Evolutionary conservation across 1,284 basidiomycete genomes (phyloP).

Genomic region (Lentinula novae-zelandiae): DNA sequence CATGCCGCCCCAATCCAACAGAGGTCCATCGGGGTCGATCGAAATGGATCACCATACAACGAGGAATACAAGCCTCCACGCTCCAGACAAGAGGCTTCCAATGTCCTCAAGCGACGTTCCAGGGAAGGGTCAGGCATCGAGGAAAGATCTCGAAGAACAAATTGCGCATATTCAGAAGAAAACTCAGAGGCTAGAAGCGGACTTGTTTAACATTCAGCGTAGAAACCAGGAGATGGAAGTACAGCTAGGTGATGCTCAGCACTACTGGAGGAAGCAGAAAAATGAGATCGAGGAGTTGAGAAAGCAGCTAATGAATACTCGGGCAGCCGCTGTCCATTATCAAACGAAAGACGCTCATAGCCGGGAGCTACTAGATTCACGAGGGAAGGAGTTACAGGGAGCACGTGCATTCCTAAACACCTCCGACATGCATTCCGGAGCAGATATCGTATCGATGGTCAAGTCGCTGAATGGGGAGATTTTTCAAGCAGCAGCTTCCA

Average conservation of each 20-base stretch:
- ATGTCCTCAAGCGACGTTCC: too few species aligned
- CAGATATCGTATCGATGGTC: slow-evolving; percentile 28
- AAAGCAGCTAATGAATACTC: neutral
- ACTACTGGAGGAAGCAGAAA: neutral
- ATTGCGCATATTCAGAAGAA: too few species aligned
- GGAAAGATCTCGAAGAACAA: too few species aligned
- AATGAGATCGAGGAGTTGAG: neutral
- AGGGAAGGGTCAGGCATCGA: too few species aligned
- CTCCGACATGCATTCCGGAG: slow-evolving; percentile 27
- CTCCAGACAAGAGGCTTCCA: too few species aligned
- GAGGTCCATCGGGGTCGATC: too few species aligned
- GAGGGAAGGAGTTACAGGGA: slow-evolving; percentile 32
- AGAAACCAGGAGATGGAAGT: neutral
- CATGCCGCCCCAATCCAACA: too few species aligned
- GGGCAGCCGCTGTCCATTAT: neutral
- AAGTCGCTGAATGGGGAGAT: slow-evolving; percentile 31
- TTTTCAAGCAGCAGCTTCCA: slow-evolving; percentile 30
- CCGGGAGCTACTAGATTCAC: slow-evolving; percentile 23
- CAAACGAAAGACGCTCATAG: neutral
- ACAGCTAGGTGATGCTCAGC: neutral
- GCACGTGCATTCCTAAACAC: slow-evolving; percentile 31
- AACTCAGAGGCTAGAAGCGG: too few species aligned
- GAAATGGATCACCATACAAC: too few species aligned
- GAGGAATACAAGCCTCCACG: too few species aligned
- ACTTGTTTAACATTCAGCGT: too few species aligned